Evolutionary conservation across 2,329 filamentous ascomycete genomes (phyloP).

Genomic region (Aspergillus neotritici): DNA sequence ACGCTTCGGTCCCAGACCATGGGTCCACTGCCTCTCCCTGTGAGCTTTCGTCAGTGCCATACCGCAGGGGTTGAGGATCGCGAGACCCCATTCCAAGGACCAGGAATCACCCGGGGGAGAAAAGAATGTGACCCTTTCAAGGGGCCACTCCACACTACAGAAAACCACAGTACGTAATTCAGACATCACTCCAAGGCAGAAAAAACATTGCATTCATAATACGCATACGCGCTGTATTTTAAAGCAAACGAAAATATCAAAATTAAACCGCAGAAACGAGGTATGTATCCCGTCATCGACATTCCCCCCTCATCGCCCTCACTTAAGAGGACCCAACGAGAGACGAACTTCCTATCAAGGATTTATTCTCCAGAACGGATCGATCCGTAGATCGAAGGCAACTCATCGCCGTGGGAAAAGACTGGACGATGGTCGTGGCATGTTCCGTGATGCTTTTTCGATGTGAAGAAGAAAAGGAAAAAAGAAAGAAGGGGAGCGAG

Average conservation of each 20-base stretch:
- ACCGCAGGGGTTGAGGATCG: no score
- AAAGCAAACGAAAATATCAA: neutral
- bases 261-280: slow-evolving; percentile 2
- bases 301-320: slow-evolving; percentile 65
- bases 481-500: slow-evolving; percentile 7
- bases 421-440: slow-evolving; percentile 64
- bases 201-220: neutral
- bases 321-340: slow-evolving; percentile 64
- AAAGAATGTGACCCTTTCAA: no score
- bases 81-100: no score
- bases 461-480: slow-evolving; percentile 37
- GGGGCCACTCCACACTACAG: no score
- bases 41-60: no score
- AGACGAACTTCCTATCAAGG: slow-evolving; percentile 65
- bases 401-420: slow-evolving; percentile 55
- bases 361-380: slow-evolving; percentile 60
- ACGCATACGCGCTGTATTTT: slow-evolving; percentile 9
- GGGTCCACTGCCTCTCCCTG: no score
- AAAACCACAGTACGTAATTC: no score
- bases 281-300: slow-evolving; percentile 62
- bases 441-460: slow-evolving; percentile 58
- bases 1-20: no score
- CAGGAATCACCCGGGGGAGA: no score
- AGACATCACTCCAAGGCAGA: neutral
- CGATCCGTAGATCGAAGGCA: slow-evolving; percentile 58